Conservation (phyloP, 1,139 yeast genomes). For the Blastobotrys arbuscula region DNA sequence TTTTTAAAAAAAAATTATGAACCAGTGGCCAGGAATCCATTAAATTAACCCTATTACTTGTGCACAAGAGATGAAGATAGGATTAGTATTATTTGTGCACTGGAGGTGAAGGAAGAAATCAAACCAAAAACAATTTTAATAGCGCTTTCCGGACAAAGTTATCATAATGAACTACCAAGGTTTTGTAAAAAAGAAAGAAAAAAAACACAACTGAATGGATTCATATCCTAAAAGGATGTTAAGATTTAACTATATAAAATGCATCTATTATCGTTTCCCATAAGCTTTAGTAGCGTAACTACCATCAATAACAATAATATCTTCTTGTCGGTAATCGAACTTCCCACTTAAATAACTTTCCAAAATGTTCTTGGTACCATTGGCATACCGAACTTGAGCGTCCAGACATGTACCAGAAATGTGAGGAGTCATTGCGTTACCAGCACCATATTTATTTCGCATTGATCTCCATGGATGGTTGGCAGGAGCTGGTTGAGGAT, state of each 20-base stretch:
- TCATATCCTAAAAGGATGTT: not conserved
- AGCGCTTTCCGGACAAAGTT: no score
- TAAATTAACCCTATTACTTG: no score
- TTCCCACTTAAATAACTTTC: conserved; percentile 56
- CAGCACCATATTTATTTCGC: conserved; percentile 61
- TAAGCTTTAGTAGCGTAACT: conserved; percentile 70
- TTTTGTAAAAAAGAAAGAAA: no score
- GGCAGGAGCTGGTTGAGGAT: conserved; percentile 71
- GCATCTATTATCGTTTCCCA: conserved; percentile 35
- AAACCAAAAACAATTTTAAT: no score
- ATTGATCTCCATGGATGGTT: conserved; percentile 74
- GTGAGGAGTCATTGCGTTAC: conserved; percentile 85
- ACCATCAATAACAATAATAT: conserved; percentile 66
- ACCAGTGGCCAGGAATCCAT: no score
- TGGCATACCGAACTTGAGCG: conserved; percentile 70
- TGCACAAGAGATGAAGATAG: no score
- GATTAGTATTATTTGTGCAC: no score
- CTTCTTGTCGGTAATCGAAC: conserved; percentile 65
- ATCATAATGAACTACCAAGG: no score
- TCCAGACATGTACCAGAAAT: conserved; percentile 75
- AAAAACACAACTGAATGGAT: not conserved
- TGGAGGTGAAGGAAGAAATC: no score
- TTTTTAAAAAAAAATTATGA: no score
- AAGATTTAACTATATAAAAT: not conserved
- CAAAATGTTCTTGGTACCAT: conserved; percentile 62